A percentile compares a stretch with the other conserved stretches of the same genome.
These are phyloP conservation scores for Erythrobasidium hasegawianum DNA, from an alignment of 1,284 basidiomycete species.

Conservation along the genomic window DNA sequence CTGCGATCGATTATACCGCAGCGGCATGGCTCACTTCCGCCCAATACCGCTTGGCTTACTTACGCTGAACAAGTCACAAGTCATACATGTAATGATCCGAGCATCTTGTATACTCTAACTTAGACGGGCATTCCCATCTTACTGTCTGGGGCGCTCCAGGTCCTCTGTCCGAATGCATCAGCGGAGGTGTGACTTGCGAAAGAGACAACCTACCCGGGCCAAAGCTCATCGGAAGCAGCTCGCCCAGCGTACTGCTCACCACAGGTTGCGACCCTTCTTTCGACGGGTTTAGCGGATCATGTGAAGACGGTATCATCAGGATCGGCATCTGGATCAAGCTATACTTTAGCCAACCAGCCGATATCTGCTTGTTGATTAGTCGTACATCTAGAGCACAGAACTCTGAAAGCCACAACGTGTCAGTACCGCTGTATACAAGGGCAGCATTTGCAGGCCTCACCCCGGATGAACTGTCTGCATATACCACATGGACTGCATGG, in stretches of 20 bases:
- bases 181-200: too few species aligned
- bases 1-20: too few species aligned
- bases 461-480: constrained; percentile 34
- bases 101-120: too few species aligned
- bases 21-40: too few species aligned
- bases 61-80: too few species aligned
- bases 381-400: constrained; percentile 61
- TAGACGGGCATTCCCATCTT: background rate
- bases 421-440: too few species aligned
- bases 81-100: too few species aligned
- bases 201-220: constrained; percentile 69
- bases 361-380: background rate
- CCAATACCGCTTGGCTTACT: too few species aligned
- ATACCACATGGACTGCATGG: constrained; percentile 35
- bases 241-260: constrained; percentile 64
- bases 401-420: constrained; percentile 52
- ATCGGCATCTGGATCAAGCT: constrained; percentile 67
- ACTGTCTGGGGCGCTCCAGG: constrained; percentile 12
- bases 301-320: constrained; percentile 68
- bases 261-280: constrained; percentile 55
- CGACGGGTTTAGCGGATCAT: constrained; percentile 49
- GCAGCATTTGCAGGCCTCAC: constrained; percentile 51
- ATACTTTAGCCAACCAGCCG: too few species aligned
- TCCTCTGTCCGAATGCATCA: constrained; percentile 20
- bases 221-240: constrained; percentile 80